Evolutionary conservation across 306 rosid genomes (phyloP).

Genomic region (Potentilla sterilis): DNA sequence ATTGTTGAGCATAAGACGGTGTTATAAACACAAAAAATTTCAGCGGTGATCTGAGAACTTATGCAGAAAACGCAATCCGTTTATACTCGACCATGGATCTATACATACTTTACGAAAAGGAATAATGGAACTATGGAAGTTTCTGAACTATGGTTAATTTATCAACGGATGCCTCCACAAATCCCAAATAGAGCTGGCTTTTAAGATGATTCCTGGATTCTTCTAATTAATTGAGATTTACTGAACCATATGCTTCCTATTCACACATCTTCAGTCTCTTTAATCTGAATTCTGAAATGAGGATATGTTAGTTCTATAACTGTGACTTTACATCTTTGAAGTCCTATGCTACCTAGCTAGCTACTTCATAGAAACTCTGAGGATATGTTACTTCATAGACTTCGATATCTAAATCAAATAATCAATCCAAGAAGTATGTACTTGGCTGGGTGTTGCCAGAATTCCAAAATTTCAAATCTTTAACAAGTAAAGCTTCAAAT

Average conservation of each 20-base stretch:
- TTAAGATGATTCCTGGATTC: background rate
- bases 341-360: too few relatives aligned
- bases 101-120: background rate
- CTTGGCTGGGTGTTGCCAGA: background rate
- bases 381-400: too few relatives aligned
- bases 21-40: background rate
- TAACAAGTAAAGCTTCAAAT: background rate
- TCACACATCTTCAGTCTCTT: slow-evolving; percentile 8
- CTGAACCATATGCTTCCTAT: slow-evolving; percentile 12
- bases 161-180: background rate
- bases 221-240: background rate
- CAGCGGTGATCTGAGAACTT: background rate
- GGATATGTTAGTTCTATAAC: too few relatives aligned
- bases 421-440: background rate
- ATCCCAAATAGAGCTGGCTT: background rate
- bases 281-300: slow-evolving; percentile 8
- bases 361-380: too few relatives aligned
- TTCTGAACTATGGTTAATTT: background rate
- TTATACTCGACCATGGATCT: background rate
- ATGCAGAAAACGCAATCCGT: background rate
- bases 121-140: background rate
- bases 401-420: background rate
- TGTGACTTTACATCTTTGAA: too few relatives aligned
- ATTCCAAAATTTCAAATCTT: background rate
- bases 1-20: too few relatives aligned